Percentiles rank a stretch among this genome's conserved stretches.
phyloP scores from a whole-genome alignment of 1,284 basidiomycete species.

The Omphalotus olearius region DNA sequence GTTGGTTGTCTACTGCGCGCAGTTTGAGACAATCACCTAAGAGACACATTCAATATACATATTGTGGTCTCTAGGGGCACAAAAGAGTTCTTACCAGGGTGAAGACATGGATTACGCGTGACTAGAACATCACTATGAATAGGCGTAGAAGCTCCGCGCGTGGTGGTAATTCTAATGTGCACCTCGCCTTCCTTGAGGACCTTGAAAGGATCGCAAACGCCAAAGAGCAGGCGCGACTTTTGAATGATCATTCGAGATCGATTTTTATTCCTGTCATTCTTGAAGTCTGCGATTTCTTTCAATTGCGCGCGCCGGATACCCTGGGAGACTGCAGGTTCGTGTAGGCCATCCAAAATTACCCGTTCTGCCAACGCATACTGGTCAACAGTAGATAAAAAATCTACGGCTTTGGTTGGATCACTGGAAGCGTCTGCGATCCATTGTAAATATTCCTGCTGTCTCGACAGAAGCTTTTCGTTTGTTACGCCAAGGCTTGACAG shows the following conservation, averaged over 20 bases:
- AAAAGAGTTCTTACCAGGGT: conserved; percentile 41
- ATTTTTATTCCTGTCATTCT: conserved; percentile 46
- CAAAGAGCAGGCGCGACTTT: conserved; percentile 57
- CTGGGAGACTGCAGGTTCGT: conserved; percentile 34
- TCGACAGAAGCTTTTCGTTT: conserved; percentile 45
- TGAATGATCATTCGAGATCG: conserved; percentile 55
- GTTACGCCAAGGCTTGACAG: conserved; percentile 58
- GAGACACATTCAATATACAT: background rate
- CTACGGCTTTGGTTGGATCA: conserved; percentile 44
- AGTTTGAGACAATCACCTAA: conserved; percentile 61
- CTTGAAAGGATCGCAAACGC: conserved; percentile 61
- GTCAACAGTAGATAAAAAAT: conserved; percentile 49
- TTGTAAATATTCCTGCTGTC: conserved; percentile 53
- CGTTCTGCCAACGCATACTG: conserved; percentile 45
- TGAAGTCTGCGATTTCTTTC: conserved; percentile 45
- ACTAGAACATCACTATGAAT: conserved; percentile 58
- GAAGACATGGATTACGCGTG: conserved; percentile 62
- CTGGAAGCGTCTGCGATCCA: conserved; percentile 49
- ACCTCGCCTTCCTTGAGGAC: conserved; percentile 60
- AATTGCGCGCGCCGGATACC: conserved; percentile 41
- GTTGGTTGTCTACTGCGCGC: conserved; percentile 46
- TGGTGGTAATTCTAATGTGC: conserved; percentile 51
- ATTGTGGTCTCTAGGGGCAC: background rate
- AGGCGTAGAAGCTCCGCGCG: conserved; percentile 47
- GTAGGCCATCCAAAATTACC: conserved; percentile 50